Percentiles rank a stretch among this genome's conserved stretches.
Evolutionary conservation across 2,329 filamentous ascomycete genomes (phyloP).

Genomic region (Aspergillus alliaceus): DNA sequence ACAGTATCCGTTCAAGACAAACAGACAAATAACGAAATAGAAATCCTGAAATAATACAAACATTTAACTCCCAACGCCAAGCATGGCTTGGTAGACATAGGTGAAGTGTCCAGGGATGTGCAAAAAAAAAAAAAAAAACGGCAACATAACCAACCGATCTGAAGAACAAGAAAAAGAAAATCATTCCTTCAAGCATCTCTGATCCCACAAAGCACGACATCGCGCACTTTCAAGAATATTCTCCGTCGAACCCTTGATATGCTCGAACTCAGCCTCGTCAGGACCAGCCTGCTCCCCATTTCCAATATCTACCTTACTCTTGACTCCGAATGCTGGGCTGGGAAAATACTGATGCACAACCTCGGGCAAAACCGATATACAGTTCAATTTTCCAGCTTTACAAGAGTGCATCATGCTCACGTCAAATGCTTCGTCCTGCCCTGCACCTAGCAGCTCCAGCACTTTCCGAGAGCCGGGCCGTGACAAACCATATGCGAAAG

Average conservation of each 20-base stretch:
- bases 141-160: too few relatives aligned
- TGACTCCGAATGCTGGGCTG: conserved; percentile 22
- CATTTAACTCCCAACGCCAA: too few relatives aligned
- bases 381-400: conserved; percentile 28
- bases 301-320: conserved; percentile 23
- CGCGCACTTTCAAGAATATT: conserved; percentile 38
- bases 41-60: too few relatives aligned
- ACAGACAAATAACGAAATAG: too few relatives aligned
- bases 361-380: conserved; percentile 40
- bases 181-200: conserved; percentile 18
- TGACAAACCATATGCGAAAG: conserved; percentile 37
- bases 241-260: conserved; percentile 32
- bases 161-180: background rate
- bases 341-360: conserved; percentile 38
- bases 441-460: conserved; percentile 26
- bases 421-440: conserved; percentile 37
- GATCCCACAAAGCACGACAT: conserved; percentile 32
- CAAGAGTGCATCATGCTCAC: conserved; percentile 34
- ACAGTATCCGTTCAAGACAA: too few relatives aligned
- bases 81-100: too few relatives aligned
- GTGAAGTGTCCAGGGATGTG: too few relatives aligned
- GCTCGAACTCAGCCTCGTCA: conserved; percentile 24
- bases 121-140: too few relatives aligned
- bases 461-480: conserved; percentile 43
- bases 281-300: conserved; percentile 17